phyloP scores from a whole-genome alignment of 352 stramenopile genomes.

The Thraustotheca clavata region DNA sequence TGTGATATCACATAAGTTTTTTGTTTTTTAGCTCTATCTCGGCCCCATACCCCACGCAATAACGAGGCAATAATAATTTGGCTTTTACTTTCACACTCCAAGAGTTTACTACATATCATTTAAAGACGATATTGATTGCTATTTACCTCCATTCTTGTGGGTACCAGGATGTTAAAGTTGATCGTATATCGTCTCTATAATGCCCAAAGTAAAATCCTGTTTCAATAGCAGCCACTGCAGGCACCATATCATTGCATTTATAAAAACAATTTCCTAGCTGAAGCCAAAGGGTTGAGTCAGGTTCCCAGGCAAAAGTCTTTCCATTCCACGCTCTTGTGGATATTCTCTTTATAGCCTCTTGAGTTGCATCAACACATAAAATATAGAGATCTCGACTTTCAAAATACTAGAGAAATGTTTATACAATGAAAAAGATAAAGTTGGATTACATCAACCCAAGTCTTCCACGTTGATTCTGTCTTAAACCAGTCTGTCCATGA shows the following conservation, averaged over 20 bases:
- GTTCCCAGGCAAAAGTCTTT: slow-evolving; percentile 13
- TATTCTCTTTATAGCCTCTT: slow-evolving; percentile 17
- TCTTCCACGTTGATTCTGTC: slow-evolving; percentile 1
- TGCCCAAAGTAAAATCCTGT: slow-evolving; percentile 46
- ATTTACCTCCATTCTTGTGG: slow-evolving; percentile 57
- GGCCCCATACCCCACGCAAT: slow-evolving; percentile 49
- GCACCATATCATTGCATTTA: slow-evolving; percentile 71
- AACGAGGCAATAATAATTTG: slow-evolving; percentile 60
- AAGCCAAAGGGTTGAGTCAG: slow-evolving; percentile 6
- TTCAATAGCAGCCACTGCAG: slow-evolving; percentile 61
- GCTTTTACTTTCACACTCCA: slow-evolving; percentile 56
- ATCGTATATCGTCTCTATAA: slow-evolving; percentile 45
- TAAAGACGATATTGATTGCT: not conserved
- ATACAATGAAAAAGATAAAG: too few species aligned
- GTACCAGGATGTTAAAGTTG: slow-evolving; percentile 49
- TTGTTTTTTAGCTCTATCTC: slow-evolving; percentile 23
- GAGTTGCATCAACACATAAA: slow-evolving; percentile 8
- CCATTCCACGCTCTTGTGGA: not conserved
- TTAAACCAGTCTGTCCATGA: slow-evolving; percentile 6
- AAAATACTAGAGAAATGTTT: slow-evolving; percentile 13
- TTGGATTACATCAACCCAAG: slow-evolving; percentile 14
- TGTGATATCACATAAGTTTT: slow-evolving; percentile 26
- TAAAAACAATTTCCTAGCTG: slow-evolving; percentile 52
- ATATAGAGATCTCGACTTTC: slow-evolving; percentile 3
- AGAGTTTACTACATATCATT: slow-evolving; percentile 31